These are phyloP conservation scores for Porodaedalea pini DNA, from an alignment of 1,284 basidiomycete genomes.

Conservation along the genomic window DNA sequence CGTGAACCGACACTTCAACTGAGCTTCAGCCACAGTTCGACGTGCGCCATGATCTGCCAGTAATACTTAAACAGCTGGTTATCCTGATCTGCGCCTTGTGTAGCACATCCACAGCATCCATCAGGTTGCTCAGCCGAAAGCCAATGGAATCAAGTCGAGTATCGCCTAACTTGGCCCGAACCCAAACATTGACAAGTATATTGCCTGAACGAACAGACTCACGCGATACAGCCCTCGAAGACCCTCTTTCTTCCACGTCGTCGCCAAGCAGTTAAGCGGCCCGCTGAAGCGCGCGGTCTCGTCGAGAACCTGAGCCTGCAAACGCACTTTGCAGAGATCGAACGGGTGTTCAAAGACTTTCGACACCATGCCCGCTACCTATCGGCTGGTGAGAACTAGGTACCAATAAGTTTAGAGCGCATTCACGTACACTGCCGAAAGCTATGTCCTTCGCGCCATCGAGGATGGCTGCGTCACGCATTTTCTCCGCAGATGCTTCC, in stretches of 20 bases:
- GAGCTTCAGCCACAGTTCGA: too few species aligned
- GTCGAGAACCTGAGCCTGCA: constrained; percentile 82
- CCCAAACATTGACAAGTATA: too few species aligned
- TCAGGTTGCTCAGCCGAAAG: too few species aligned
- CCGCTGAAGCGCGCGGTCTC: constrained; percentile 68
- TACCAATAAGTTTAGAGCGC: background rate
- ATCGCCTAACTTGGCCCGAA: too few species aligned
- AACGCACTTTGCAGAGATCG: constrained; percentile 79
- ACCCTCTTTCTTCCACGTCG: constrained; percentile 78
- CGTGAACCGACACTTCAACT: too few species aligned
- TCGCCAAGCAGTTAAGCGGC: constrained; percentile 75
- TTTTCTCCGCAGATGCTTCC: constrained; percentile 11
- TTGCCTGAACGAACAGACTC: constrained; percentile 32
- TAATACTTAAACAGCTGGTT: too few species aligned
- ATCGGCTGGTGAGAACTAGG: background rate
- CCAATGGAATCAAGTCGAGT: too few species aligned
- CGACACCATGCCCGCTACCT: constrained; percentile 77
- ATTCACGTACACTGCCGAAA: constrained; percentile 23
- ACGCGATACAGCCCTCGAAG: constrained; percentile 78
- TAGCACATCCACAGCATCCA: too few species aligned
- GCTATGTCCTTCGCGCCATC: constrained; percentile 23
- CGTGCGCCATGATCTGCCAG: too few species aligned
- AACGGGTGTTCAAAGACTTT: constrained; percentile 87
- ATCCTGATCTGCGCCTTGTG: too few species aligned
- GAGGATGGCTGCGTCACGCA: constrained; percentile 9